These are phyloP conservation scores for Gaultheria prostrata DNA, from an alignment of 148 eudicot genomes.

Conservation along the genomic window DNA sequence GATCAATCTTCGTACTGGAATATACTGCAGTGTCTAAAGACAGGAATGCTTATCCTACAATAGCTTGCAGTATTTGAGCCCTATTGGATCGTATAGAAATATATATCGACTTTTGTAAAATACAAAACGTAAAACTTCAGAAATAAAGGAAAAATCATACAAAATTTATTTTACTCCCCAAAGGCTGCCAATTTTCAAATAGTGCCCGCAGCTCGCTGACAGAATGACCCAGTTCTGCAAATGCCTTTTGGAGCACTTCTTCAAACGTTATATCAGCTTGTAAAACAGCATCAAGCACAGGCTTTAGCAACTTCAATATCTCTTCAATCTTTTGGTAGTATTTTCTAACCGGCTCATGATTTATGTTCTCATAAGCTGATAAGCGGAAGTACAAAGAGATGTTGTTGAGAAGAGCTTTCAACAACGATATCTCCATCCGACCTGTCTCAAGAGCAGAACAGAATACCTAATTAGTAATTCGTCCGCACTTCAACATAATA, in stretches of 20 bases:
- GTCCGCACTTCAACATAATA: neutral
- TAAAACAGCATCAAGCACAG: conserved; percentile 59
- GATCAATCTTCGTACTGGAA: neutral
- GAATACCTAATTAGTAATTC: neutral
- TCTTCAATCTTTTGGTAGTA: conserved; percentile 68
- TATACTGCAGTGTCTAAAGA: neutral
- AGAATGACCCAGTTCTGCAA: conserved; percentile 46
- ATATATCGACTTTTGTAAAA: neutral
- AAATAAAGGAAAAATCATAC: conserved; percentile 41
- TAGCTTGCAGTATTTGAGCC: neutral
- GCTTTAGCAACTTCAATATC: conserved; percentile 67
- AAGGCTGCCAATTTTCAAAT: conserved; percentile 68
- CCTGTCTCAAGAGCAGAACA: conserved; percentile 36
- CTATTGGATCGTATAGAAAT: neutral
- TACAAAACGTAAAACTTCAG: neutral
- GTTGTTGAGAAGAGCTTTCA: conserved; percentile 69
- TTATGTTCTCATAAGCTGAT: conserved; percentile 50
- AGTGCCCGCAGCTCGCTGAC: conserved; percentile 65
- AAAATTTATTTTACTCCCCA: conserved; percentile 85
- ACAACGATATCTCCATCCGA: conserved; percentile 78
- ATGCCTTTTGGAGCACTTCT: conserved; percentile 53
- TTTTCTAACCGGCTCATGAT: conserved; percentile 53
- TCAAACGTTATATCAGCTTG: conserved; percentile 54
- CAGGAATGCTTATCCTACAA: neutral
- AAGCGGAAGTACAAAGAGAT: conserved; percentile 58